Evolutionary conservation across 495 filamentous ascomycete species (phyloP), one percentile per base, ranked within the genome.

Genomic region (Penicillium waksmanii): DNA sequence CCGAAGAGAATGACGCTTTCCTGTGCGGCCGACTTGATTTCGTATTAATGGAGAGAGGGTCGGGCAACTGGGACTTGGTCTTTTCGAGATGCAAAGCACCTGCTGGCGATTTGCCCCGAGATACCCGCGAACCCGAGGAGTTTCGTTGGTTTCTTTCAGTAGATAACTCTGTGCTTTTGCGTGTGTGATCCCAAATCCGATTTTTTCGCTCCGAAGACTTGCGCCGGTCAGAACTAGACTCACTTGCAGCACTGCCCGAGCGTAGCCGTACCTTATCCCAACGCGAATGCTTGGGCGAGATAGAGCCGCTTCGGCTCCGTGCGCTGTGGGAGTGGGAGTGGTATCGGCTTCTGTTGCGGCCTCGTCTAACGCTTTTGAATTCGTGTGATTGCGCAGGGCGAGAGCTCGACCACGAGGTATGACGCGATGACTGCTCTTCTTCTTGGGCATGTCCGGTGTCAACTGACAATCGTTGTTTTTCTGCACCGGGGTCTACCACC

Each of bases 1-100:
- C 64, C 3, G 78, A 75, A 0, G 75, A 79, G 12, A 79, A 23
- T 3, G 77, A 78, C 1, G 53, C 63, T 17, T 57, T 62, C 53
- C 66, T 69, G 15, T 66, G 47, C 5, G 64, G 54, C n/a, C 47
- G 46, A 23, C 34, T 55, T 25, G 51, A 19, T 38, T 57, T 56
- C 1, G 55, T 66, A 50, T 53, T 50, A 34, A 56, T n/a, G 1
- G 57, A 48, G 31, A 56, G 51, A n/a, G 58, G 52, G 11, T 55
- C 47, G 0, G 59, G 50, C 17, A 35, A 40, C 9, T 66, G 44
- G 3, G 56, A 33, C 25, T 46, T 57, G 38, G 23, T 58, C 27
- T 55, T 46, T 9, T 61, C 55, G 15, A 38, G 10, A 18, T 44
- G 31, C 10, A 34, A 15, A 10, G 18, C 60, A 11, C 23, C 54